phyloP scores from a whole-genome alignment of 768 basidiomycete species.

The Hygrophoropsis aurantiaca region DNA sequence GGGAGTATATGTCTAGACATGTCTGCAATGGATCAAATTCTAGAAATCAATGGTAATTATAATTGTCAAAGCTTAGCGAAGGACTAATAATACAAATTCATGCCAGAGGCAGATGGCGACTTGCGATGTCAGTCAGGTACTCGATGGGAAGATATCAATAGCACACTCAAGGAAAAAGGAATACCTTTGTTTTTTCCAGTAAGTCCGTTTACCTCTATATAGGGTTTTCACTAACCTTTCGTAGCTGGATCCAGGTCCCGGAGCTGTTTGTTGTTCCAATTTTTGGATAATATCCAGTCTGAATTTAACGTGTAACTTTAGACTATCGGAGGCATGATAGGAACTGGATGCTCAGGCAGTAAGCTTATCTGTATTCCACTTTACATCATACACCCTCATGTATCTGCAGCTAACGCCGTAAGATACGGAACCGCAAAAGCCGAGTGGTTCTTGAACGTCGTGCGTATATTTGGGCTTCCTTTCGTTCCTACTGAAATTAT shows the following conservation, averaged over 20 bases:
- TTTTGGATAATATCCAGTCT: neutral
- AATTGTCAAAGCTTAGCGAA: neutral
- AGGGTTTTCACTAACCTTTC: slow-evolving; percentile 1
- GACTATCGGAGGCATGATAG: slow-evolving; percentile 89
- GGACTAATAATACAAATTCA: slow-evolving; percentile 2
- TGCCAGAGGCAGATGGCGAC: slow-evolving; percentile 67
- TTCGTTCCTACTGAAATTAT: slow-evolving; percentile 33
- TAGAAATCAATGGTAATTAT: slow-evolving; percentile 52
- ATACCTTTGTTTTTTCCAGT: slow-evolving; percentile 89
- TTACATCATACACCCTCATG: neutral
- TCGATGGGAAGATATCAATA: slow-evolving; percentile 79
- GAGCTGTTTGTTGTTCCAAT: slow-evolving; percentile 47
- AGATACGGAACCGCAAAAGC: slow-evolving; percentile 86
- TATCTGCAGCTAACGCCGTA: slow-evolving; percentile 67
- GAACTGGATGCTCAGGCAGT: slow-evolving; percentile 86
- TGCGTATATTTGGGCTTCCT: slow-evolving; percentile 31
- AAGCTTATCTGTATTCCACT: slow-evolving; percentile 29
- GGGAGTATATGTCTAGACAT: slow-evolving; percentile 71
- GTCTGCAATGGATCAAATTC: slow-evolving; percentile 64
- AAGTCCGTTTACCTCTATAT: slow-evolving; percentile 16
- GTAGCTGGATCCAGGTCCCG: slow-evolving; percentile 72
- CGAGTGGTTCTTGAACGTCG: slow-evolving; percentile 85
- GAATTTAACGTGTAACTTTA: slow-evolving; percentile 25
- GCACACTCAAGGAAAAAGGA: slow-evolving; percentile 60
- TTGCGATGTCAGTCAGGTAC: slow-evolving; percentile 75